Evolutionary conservation across 306 rosid species (phyloP).

Genomic region (Rosa persica): DNA sequence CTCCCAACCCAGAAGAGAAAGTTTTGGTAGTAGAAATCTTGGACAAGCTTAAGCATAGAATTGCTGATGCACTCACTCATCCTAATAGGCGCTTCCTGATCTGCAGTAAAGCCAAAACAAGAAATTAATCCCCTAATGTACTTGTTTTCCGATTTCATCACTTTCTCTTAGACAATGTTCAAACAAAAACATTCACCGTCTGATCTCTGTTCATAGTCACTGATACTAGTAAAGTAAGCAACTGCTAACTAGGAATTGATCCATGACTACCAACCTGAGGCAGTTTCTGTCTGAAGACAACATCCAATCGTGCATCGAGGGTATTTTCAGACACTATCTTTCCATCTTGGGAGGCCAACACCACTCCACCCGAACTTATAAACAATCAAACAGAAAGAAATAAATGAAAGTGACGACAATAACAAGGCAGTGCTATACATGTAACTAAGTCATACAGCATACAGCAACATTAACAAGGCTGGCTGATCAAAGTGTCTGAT

Average conservation of each 20-base stretch:
- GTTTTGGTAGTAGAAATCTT: background rate
- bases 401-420: background rate
- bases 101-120: conserved; percentile 15
- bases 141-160: background rate
- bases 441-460: background rate
- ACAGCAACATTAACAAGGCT: background rate
- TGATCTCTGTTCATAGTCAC: background rate
- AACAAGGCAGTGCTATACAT: background rate
- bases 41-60: background rate
- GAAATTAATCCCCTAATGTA: background rate
- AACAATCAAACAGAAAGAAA: conserved; percentile 3
- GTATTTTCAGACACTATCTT: conserved; percentile 69
- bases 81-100: conserved; percentile 39
- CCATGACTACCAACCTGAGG: conserved; percentile 47
- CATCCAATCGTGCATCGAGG: conserved; percentile 57
- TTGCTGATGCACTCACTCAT: background rate
- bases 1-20: background rate
- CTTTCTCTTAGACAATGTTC: background rate
- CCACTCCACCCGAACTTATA: conserved; percentile 61
- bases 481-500: background rate
- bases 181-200: background rate
- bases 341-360: conserved; percentile 66
- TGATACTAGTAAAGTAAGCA: background rate
- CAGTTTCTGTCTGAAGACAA: conserved; percentile 52
- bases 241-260: background rate